Base-by-base conservation (phyloP, 2,329 filamentous ascomycete species). In the Colletotrichum plurivorum region DNA sequence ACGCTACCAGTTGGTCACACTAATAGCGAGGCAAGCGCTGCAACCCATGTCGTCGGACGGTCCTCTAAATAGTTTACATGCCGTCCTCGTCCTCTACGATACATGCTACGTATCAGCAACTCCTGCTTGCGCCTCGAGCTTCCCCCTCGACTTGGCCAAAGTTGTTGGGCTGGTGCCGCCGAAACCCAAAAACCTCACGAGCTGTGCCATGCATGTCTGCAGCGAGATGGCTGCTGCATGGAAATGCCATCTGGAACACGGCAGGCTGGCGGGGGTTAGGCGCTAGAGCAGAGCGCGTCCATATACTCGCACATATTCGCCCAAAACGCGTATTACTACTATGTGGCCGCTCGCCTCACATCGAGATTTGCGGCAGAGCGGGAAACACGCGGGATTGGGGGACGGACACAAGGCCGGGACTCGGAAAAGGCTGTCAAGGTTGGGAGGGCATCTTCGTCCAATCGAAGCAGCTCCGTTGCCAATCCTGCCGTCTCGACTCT, bases 111-210 rank as follows among this genome's bases (percentile, higher is more conserved):
- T 25, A 25, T 25, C 22, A 25, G 22, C 22, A 25, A 25, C 22
- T 25, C 22, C 22, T 2, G 22, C 22, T 25, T 25, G 22, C 22
- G 22, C 22, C 22, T 25, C 22, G 22, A 25, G 22, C 22, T 39
- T 31, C 25, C 13, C 66, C 48, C 66, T 43, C 52, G 41, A 27
- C 25, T 41, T 5, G 39, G 43, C 22, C 20, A 22, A 20, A 65
- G 41, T 61, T 67, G 62, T 66, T 61, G 67, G 51, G 55, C 55
- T 41, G 49, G 67, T 55, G 55, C 45, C 18, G 51, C 67, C 45
- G 55, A 60, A 66, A 68, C 43, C 56, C 67, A 56, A 67, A 36
- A 67, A 15, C n/a, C 39, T 58, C 39, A 45, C 48, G 52, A 58
- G 51, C 52, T 52, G 45, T 48, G 51, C 22, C 41, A 55, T 54